Conservation (phyloP, 768 basidiomycete species). For the Mycena indigotica region DNA sequence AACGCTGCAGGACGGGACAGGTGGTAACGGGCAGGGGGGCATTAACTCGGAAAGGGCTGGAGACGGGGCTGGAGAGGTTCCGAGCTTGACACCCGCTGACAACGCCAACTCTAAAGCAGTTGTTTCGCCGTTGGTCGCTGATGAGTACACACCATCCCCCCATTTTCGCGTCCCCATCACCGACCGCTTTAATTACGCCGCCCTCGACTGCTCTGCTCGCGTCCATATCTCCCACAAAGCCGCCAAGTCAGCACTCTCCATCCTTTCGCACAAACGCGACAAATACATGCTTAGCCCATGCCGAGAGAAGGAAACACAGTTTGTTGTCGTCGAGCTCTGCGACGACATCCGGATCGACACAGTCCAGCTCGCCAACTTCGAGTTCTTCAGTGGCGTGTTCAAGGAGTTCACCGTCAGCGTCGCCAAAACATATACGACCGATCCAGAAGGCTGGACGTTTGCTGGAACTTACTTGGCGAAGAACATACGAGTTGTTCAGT, state of each 20-base stretch:
- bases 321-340: constrained; percentile 93
- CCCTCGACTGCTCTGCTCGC: constrained; percentile 88
- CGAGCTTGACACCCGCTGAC: constrained; percentile 20
- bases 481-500: constrained; percentile 86
- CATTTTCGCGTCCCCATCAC: constrained; percentile 74
- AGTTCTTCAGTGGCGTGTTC: constrained; percentile 97
- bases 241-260: constrained; percentile 80
- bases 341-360: constrained; percentile 97
- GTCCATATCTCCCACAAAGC: constrained; percentile 81
- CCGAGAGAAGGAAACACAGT: constrained; percentile 58
- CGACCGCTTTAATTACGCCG: constrained; percentile 95
- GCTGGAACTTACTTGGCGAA: constrained; percentile 84
- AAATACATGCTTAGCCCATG: constrained; percentile 98
- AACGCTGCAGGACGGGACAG: not conserved
- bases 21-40: not conserved
- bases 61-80: not conserved
- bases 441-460: constrained; percentile 63
- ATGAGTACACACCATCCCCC: constrained; percentile 40
- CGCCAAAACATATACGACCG: constrained; percentile 75
- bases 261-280: constrained; percentile 89
- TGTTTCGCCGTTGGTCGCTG: constrained; percentile 32
- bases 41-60: not conserved
- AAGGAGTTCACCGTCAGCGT: constrained; percentile 87
- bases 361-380: constrained; percentile 93
- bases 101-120: constrained; percentile 24